Evolutionary conservation across 2,329 filamentous ascomycete genomes (phyloP), one percentile per base, ranked within the genome.

Genomic region (Parascedosporium putredinis): DNA sequence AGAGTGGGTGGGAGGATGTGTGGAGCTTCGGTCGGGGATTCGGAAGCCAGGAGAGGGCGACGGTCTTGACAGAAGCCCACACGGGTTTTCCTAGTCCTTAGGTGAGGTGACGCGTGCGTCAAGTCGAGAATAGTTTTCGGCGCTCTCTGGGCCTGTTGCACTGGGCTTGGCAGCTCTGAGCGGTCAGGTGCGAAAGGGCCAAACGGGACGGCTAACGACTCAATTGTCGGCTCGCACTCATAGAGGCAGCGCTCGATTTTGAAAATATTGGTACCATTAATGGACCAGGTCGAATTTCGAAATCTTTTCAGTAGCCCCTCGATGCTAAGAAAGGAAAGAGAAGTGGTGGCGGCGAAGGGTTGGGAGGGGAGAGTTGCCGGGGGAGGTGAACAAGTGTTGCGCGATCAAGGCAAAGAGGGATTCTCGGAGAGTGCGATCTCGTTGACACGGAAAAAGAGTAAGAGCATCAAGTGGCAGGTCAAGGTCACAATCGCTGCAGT

Each of bases 1-100:
- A 57, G 73, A 67, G 59, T 69, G 70, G 60, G 72, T 70, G 55
- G 73, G 16, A 10, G 27, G 12, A 45, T 9, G 10, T 31, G 10
- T 25, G 18, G 14, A n/a, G n/a, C n/a, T 23, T 43, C 20, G 40
- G 14, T 23, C 9, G 9, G 8, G 14, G 23, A 20, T n/a, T n/a
- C n/a, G n/a, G n/a, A n/a, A n/a, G n/a, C n/a, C n/a, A n/a, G n/a
- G n/a, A n/a, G n/a, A n/a, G n/a, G n/a, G n/a, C n/a, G n/a, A n/a
- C n/a, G n/a, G n/a, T n/a, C n/a, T n/a, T n/a, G n/a, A n/a, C n/a
- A n/a, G n/a, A n/a, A n/a, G n/a, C n/a, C n/a, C n/a, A n/a, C n/a
- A n/a, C n/a, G n/a, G n/a, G n/a, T n/a, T n/a, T n/a, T n/a, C n/a
- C n/a, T n/a, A n/a, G n/a, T n/a, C n/a, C n/a, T n/a, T n/a, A n/a